Conservation (phyloP, 768 basidiomycete genomes). For the Dioszegia hungarica region DNA sequence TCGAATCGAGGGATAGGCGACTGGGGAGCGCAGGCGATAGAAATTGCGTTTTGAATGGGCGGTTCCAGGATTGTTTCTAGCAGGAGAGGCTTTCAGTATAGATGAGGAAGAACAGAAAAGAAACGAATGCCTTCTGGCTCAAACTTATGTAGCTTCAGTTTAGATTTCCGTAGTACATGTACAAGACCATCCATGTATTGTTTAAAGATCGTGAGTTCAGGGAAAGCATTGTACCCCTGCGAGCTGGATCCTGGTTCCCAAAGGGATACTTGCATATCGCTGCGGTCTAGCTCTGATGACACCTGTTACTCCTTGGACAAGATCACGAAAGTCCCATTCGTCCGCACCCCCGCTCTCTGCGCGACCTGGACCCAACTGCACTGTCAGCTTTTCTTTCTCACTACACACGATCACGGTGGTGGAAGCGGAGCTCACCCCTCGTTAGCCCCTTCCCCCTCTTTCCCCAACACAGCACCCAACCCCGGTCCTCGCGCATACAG, state of each 20-base stretch:
- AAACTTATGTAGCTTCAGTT: background rate
- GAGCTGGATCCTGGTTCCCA: too few species aligned
- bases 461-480: constrained; percentile 56
- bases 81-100: background rate
- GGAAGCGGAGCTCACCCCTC: constrained; percentile 12
- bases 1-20: background rate
- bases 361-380: constrained; percentile 54
- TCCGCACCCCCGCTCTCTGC: constrained; percentile 55
- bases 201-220: too few species aligned
- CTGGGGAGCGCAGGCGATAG: background rate
- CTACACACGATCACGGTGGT: too few species aligned
- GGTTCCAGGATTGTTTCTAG: too few species aligned
- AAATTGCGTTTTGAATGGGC: background rate
- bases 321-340: constrained; percentile 70
- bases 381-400: background rate
- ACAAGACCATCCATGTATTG: background rate
- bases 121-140: background rate
- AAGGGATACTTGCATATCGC: too few species aligned
- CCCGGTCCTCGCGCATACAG: constrained; percentile 65
- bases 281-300: background rate
- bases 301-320: too few species aligned
- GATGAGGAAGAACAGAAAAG: background rate
- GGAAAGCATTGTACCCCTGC: too few species aligned
- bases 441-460: constrained; percentile 41
- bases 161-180: background rate